These are phyloP conservation scores for Mychonastes homosphaera DNA, from an alignment of 139 green algal genomes.

Conservation along the genomic window DNA sequence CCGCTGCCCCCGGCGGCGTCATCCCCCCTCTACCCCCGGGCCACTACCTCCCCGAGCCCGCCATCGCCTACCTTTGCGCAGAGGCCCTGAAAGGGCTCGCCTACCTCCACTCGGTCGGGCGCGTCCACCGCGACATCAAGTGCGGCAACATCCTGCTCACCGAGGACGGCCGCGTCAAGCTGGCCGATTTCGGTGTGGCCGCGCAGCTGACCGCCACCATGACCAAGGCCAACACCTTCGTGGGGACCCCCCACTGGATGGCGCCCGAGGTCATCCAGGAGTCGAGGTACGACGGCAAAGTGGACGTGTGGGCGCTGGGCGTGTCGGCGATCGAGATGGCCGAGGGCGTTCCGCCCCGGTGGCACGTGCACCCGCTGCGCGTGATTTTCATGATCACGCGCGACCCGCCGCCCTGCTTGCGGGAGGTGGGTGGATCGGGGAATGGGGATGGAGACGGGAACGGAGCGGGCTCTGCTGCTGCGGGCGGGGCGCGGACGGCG, in stretches of 20 bases:
- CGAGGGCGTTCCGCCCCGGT: slow-evolving; percentile 68
- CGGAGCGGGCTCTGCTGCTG: too few relatives aligned
- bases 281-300: slow-evolving; percentile 83
- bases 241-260: slow-evolving; percentile 96
- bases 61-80: slow-evolving; percentile 73
- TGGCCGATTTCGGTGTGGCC: slow-evolving; percentile 80
- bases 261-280: slow-evolving; percentile 89
- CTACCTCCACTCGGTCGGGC: slow-evolving; percentile 75
- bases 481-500: too few relatives aligned
- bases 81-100: slow-evolving; percentile 81
- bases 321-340: slow-evolving; percentile 89
- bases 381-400: slow-evolving; percentile 92
- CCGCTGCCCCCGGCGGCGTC: too few relatives aligned
- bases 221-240: slow-evolving; percentile 90
- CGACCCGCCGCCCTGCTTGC: slow-evolving; percentile 62
- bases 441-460: too few relatives aligned
- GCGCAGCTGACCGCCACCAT: slow-evolving; percentile 70
- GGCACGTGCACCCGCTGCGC: slow-evolving; percentile 78
- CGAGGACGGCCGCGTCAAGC: slow-evolving; percentile 60
- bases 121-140: slow-evolving; percentile 93
- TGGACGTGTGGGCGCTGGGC: slow-evolving; percentile 89
- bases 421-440: slow-evolving; percentile 28
- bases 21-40: too few relatives aligned
- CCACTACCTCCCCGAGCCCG: slow-evolving; percentile 66
- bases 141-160: slow-evolving; percentile 92